A percentile compares a stretch with the other conserved stretches of the same genome.
Conservation (phyloP, 768 basidiomycete genomes). For the Pleurotus tuber-regium region DNA sequence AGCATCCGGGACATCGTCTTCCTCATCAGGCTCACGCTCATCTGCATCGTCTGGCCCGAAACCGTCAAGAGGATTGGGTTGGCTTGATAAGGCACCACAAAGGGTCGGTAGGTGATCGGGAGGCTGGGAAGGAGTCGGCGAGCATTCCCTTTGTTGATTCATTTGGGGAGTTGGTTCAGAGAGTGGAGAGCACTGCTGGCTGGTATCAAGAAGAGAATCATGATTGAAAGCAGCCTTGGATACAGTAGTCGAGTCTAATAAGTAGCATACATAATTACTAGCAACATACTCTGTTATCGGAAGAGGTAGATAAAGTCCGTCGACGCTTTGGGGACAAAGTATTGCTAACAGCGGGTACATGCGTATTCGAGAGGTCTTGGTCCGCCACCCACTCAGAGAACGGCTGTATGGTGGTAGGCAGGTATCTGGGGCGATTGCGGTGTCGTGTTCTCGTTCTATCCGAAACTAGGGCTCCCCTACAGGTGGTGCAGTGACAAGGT, state of each 20-base stretch:
- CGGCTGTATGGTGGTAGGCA: background rate
- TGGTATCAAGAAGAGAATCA: too few species aligned
- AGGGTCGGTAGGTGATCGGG: too few species aligned
- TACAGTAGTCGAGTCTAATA: background rate
- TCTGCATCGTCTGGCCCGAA: too few species aligned
- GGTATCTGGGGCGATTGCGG: background rate
- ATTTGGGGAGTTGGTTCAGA: too few species aligned
- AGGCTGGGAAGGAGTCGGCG: too few species aligned
- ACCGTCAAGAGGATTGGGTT: too few species aligned
- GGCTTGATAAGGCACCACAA: too few species aligned
- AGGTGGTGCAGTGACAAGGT: background rate
- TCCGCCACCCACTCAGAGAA: background rate
- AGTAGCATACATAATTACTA: background rate
- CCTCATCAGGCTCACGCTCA: too few species aligned
- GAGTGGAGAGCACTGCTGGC: too few species aligned
- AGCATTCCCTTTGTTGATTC: too few species aligned
- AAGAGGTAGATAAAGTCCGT: too few species aligned
- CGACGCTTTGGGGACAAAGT: background rate
- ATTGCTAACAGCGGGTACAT: background rate
- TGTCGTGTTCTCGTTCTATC: background rate
- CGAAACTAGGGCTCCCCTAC: background rate
- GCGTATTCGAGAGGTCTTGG: background rate
- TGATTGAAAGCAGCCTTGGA: too few species aligned
- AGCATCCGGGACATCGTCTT: background rate
- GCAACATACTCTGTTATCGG: background rate